Evolutionary conservation across 805 yeast species (phyloP).

Genomic region (Kuraishia borneana): DNA sequence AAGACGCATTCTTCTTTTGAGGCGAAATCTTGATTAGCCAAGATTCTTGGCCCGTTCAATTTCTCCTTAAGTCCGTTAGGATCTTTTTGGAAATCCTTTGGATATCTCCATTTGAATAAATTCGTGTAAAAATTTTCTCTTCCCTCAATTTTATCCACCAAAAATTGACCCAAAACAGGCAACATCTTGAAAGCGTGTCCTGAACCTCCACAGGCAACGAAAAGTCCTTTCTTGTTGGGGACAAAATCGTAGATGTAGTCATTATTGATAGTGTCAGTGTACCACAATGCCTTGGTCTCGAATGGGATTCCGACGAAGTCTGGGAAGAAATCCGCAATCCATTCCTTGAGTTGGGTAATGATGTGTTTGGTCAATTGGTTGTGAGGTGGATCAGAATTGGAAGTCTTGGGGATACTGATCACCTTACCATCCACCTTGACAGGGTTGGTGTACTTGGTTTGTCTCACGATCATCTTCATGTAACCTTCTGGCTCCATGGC

Average conservation of each 20-base stretch:
- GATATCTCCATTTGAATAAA: conserved; percentile 22
- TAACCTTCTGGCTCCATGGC: conserved; percentile 21
- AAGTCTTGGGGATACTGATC: conserved; percentile 20
- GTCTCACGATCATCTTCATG: conserved; percentile 24
- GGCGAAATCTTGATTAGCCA: conserved; percentile 10
- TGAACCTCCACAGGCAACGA: conserved; percentile 23
- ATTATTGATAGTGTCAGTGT: conserved; percentile 20
- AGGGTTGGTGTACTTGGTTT: conserved; percentile 23
- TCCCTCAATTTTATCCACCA: conserved; percentile 22
- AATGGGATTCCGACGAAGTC: conserved; percentile 13
- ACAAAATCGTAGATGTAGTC: conserved; percentile 20
- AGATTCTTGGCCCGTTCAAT: conserved; percentile 8
- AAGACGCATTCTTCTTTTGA: conserved; percentile 6
- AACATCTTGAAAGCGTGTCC: conserved; percentile 24
- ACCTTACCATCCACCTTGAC: conserved; percentile 9
- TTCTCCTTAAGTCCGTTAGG: conserved; percentile 18
- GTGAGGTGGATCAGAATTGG: conserved; percentile 12
- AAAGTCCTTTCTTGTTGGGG: conserved; percentile 16
- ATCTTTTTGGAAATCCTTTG: conserved; percentile 12
- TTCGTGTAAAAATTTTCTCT: conserved; percentile 17
- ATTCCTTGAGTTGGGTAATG: conserved; percentile 15
- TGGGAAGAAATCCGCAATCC: conserved; percentile 15
- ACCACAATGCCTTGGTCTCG: conserved; percentile 18
- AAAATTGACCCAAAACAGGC: conserved; percentile 19
- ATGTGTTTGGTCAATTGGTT: conserved; percentile 14